These are phyloP conservation scores for Cyberlindnera xylosilytica DNA, from an alignment of 805 yeast species.

Conservation along the genomic window DNA sequence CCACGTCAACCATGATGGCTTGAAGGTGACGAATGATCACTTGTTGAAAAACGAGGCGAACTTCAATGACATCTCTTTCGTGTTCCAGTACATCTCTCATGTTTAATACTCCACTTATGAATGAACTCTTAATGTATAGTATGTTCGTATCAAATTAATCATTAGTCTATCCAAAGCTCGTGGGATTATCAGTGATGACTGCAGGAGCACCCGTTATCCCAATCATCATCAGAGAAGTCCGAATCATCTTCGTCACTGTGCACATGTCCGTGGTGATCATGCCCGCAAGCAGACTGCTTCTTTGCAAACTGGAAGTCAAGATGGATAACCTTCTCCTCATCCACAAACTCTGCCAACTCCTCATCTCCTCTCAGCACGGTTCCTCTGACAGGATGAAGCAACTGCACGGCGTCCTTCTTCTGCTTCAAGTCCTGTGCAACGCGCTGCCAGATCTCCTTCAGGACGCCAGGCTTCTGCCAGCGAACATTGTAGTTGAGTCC, in stretches of 20 bases:
- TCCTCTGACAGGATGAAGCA: constrained; percentile 22
- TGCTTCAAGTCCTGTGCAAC: constrained; percentile 23
- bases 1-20: constrained; percentile 65
- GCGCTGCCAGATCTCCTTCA: constrained; percentile 19
- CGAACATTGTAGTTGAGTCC: constrained; percentile 19
- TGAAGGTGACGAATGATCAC: constrained; percentile 69
- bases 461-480: constrained; percentile 15
- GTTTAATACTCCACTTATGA: no score
- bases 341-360: constrained; percentile 12
- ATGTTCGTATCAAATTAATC: no score
- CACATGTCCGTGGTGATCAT: constrained; percentile 2
- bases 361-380: constrained; percentile 17
- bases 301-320: constrained; percentile 21
- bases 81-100: constrained; percentile 92
- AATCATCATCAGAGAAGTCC: constrained; percentile 26
- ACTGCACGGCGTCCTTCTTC: constrained; percentile 15
- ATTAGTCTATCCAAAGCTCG: no score
- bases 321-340: constrained; percentile 14
- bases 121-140: no score
- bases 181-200: constrained; percentile 22
- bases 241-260: constrained; percentile 16
- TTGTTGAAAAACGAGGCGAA: constrained; percentile 71
- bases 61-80: constrained; percentile 71
- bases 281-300: not conserved
- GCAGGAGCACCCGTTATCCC: constrained; percentile 26